A percentile compares a stretch with the other conserved stretches of the same genome.
These are phyloP conservation scores for Begonia loranthoides DNA, from an alignment of 306 rosid species.

Conservation along the genomic window DNA sequence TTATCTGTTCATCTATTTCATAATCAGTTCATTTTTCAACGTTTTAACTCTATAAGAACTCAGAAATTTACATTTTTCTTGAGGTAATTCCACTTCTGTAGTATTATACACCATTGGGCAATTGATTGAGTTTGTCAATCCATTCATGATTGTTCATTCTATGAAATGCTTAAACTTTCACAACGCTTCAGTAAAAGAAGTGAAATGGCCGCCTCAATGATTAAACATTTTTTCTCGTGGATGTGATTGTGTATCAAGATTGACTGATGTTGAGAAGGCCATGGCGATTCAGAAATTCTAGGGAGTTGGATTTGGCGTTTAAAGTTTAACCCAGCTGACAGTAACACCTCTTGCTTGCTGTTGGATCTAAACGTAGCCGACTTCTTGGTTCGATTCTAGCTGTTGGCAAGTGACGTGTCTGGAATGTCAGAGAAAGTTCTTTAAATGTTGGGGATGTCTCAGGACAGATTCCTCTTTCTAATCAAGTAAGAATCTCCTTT, in stretches of 20 bases:
- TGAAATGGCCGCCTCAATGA: conserved; percentile 67
- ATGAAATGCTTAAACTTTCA: conserved; percentile 27
- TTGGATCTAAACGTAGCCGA: conserved; percentile 67
- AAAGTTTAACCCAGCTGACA: conserved; percentile 50
- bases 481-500: conserved; percentile 46
- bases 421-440: conserved; percentile 64
- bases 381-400: conserved; percentile 70
- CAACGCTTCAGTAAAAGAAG: conserved; percentile 63
- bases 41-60: too few relatives aligned
- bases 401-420: conserved; percentile 73
- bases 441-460: conserved; percentile 79
- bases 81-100: too few relatives aligned
- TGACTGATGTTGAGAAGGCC: conserved; percentile 76
- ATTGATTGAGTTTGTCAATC: too few relatives aligned
- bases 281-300: conserved; percentile 40
- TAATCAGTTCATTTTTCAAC: too few relatives aligned
- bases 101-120: too few relatives aligned
- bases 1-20: too few relatives aligned
- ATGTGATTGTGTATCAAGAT: conserved; percentile 62
- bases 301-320: conserved; percentile 12
- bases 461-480: conserved; percentile 65
- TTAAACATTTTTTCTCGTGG: conserved; percentile 66
- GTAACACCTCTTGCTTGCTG: conserved; percentile 61
- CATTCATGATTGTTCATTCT: too few relatives aligned
- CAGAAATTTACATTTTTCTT: too few relatives aligned